Percentiles rank a stretch among this genome's conserved stretches.
Conservation (phyloP, 257 asterid genomes). For the Solanum sitiens region DNA sequence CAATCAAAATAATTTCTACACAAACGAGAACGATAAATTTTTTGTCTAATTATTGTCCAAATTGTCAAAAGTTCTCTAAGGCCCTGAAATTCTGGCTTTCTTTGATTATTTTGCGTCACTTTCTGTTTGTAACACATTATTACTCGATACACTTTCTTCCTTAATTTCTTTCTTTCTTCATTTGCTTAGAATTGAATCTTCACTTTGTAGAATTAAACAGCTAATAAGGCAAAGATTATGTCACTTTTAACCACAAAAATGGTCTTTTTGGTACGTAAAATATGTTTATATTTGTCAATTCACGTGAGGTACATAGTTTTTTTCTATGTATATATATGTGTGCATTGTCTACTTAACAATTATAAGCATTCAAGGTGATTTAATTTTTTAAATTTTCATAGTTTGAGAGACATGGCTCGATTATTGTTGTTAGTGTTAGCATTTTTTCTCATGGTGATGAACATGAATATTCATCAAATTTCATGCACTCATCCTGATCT, state of each 20-base stretch:
- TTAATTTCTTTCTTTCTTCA: neutral
- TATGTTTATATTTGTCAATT: neutral
- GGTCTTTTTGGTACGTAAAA: neutral
- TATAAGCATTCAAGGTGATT: neutral
- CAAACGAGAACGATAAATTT: neutral
- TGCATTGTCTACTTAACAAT: neutral
- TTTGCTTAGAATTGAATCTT: neutral
- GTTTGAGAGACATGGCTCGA: neutral
- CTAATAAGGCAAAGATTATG: neutral
- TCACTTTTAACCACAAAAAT: neutral
- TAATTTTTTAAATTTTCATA: neutral
- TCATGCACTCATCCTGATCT: neutral
- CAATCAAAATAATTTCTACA: accelerated
- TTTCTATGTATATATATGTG: neutral
- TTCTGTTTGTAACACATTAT: neutral
- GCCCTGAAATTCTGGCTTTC: neutral
- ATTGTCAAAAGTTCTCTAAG: neutral
- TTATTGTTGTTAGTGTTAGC: neutral
- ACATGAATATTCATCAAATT: neutral
- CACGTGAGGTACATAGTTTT: neutral
- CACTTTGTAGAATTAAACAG: neutral
- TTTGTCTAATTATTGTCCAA: neutral
- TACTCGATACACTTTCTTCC: neutral
- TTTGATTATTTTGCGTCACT: neutral
- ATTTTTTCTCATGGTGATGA: neutral